A percentile compares a stretch with the other conserved stretches of the same genome.
These are phyloP conservation scores for Paraphoma sp. DNA, from an alignment of 2,329 filamentous ascomycete species.

Conservation along the genomic window DNA sequence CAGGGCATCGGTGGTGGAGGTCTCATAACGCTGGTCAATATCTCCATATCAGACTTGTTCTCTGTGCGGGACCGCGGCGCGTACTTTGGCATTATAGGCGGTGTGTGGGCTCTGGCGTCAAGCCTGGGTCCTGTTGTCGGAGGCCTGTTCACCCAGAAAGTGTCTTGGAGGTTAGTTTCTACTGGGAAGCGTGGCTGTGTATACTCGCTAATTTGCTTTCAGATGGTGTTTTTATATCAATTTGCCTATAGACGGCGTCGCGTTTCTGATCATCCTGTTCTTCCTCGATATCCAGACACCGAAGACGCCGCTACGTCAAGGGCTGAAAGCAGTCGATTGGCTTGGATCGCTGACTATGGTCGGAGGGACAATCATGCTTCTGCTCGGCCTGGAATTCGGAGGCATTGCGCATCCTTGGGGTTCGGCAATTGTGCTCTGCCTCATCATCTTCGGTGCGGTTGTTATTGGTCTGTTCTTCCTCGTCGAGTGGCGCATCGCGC, in stretches of 20 bases:
- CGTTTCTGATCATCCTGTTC: constrained; percentile 63
- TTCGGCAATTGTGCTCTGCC: constrained; percentile 76
- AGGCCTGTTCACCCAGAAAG: constrained; percentile 68
- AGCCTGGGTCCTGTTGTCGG: constrained; percentile 72
- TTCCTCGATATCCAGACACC: constrained; percentile 73
- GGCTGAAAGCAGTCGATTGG: constrained; percentile 71
- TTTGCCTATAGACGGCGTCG: constrained; percentile 65
- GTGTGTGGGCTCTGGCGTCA: constrained; percentile 71
- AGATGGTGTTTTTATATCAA: constrained; percentile 66
- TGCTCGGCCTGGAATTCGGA: constrained; percentile 85
- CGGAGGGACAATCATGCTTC: constrained; percentile 82
- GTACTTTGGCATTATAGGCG: constrained; percentile 70
- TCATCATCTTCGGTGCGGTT: constrained; percentile 75
- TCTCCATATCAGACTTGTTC: constrained; percentile 69
- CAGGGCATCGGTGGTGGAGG: constrained; percentile 71
- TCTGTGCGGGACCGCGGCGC: constrained; percentile 64
- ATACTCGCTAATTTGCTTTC: neutral
- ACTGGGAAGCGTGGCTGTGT: neutral
- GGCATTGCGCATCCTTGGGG: constrained; percentile 77
- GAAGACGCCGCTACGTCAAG: constrained; percentile 65
- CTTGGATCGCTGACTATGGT: constrained; percentile 70
- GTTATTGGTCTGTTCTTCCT: constrained; percentile 71
- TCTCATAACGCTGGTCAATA: constrained; percentile 68
- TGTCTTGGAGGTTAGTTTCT: constrained; percentile 64
- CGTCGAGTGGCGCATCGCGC: constrained; percentile 75